A percentile compares a stretch with the other conserved stretches of the same genome.
These are phyloP conservation scores for Graphiopsis chlorocephala DNA, from an alignment of 2,329 filamentous ascomycete genomes.

Conservation along the genomic window DNA sequence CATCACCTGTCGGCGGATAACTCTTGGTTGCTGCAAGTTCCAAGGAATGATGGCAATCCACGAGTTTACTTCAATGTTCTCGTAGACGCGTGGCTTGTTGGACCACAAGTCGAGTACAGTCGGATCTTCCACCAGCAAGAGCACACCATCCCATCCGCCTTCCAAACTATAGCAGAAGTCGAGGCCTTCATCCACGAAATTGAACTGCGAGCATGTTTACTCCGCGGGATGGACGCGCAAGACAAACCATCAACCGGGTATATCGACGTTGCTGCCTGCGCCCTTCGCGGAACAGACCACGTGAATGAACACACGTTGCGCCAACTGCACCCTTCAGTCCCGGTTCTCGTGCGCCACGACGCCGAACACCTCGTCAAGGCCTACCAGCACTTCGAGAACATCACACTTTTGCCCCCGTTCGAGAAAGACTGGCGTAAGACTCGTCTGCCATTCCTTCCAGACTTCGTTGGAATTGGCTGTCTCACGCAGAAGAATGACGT, in stretches of 20 bases:
- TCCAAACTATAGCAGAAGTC: slow-evolving; percentile 56
- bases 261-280: slow-evolving; percentile 60
- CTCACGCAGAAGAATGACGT: slow-evolving; percentile 54
- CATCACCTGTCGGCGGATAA: slow-evolving; percentile 67
- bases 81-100: slow-evolving; percentile 64
- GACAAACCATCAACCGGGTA: slow-evolving; percentile 24
- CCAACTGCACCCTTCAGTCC: slow-evolving; percentile 53
- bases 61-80: slow-evolving; percentile 62
- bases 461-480: slow-evolving; percentile 61
- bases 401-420: slow-evolving; percentile 52
- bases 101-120: slow-evolving; percentile 62
- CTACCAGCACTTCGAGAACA: slow-evolving; percentile 59
- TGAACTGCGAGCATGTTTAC: slow-evolving; percentile 42
- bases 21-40: slow-evolving; percentile 65
- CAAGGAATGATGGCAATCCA: slow-evolving; percentile 48
- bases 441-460: slow-evolving; percentile 49
- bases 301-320: slow-evolving; percentile 61
- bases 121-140: slow-evolving; percentile 65
- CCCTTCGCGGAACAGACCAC: slow-evolving; percentile 68
- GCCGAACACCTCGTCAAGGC: slow-evolving; percentile 56
- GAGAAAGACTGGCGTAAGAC: slow-evolving; percentile 46
- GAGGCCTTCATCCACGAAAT: slow-evolving; percentile 51
- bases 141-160: slow-evolving; percentile 55
- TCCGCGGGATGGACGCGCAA: slow-evolving; percentile 18
- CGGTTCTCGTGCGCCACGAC: slow-evolving; percentile 58